Base-by-base conservation (phyloP, 495 filamentous ascomycete genomes). In the Neurospora sp. region DNA sequence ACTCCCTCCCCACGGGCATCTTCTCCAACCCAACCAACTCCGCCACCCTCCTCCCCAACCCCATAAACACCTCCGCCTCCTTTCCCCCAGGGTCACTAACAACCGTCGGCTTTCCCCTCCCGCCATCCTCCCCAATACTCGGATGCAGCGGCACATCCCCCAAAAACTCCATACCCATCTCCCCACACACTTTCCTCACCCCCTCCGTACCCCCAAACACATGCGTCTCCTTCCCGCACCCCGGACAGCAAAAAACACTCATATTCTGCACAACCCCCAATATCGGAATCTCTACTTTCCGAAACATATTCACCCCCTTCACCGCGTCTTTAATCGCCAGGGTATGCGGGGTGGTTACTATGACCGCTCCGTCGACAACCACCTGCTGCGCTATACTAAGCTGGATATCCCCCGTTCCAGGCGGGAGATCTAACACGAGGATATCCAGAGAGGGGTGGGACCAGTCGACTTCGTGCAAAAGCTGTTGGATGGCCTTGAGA, bases 251-350 rank as follows among this genome's bases (percentile, higher is more conserved):
- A 77, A 97, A 98, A 35, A 91, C 86, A 4, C 90, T 91, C 96
- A 99, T 99, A 76, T 99, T 99, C 78, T 95, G 91, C 70, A 98
- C 91, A 86, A 98, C 91, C n/a, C 96, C 96, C 35, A 98, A 83
- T 18, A 93, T 84, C 20, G 84, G 81, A 40, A 97, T 90, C 27
- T 89, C 90, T 73, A 95, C 91, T 76, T 93, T 95, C 75, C 89
- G 87, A 80, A 98, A 98, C 92, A 99, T 94, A 71, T 92, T 91
- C 44, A 97, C 89, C 0, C 96, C 96, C 76, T 93, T 92, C 0
- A 97, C 88, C 0, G 96, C 94, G 77, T 98, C 96, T 62, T 91
- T 91, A 0, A 98, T 86, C 1, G 94, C 93, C 49, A 98, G 88
- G 70, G 96, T 93, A 80, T 98, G 95, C 35, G 96, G 96, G 11